Evolutionary conservation across 2,329 filamentous ascomycete genomes (phyloP).

Genomic region (Aureobasidium sp.): DNA sequence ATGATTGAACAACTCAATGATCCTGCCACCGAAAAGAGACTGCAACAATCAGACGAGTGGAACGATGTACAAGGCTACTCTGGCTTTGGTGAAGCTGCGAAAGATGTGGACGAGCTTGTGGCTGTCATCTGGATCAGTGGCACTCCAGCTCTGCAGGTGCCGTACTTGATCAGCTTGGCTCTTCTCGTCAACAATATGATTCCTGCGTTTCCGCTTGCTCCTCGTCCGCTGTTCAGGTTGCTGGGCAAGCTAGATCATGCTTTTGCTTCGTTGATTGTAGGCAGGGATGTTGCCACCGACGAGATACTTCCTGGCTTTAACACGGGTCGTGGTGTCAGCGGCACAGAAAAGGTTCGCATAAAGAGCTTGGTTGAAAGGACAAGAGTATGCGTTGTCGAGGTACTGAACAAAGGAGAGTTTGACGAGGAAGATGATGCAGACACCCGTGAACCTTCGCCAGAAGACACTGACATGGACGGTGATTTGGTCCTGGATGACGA

Average conservation of each 20-base stretch:
- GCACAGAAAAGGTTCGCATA: constrained; percentile 81
- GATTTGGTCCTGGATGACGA: constrained; percentile 23
- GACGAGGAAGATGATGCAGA: constrained; percentile 30
- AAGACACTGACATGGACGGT: constrained; percentile 37
- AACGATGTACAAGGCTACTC: constrained; percentile 44
- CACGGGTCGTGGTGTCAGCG: constrained; percentile 55
- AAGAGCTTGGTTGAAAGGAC: constrained; percentile 73
- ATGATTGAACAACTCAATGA: constrained; percentile 12
- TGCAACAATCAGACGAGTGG: constrained; percentile 26
- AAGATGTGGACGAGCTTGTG: constrained; percentile 64
- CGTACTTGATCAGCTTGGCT: constrained; percentile 72
- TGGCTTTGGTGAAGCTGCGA: constrained; percentile 61
- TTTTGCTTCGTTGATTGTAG: constrained; percentile 66
- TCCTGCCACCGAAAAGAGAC: constrained; percentile 12
- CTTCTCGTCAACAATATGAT: constrained; percentile 65
- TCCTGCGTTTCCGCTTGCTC: constrained; percentile 59
- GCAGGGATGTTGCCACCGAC: constrained; percentile 57
- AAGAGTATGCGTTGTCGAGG: constrained; percentile 60
- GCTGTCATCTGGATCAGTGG: constrained; percentile 81
- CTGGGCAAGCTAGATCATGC: constrained; percentile 75
- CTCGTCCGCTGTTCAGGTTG: constrained; percentile 59
- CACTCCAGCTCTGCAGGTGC: constrained; percentile 73
- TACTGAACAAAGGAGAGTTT: constrained; percentile 49
- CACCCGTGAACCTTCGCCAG: constrained; percentile 26
- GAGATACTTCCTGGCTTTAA: constrained; percentile 64